Conservation (phyloP, 2,329 filamentous ascomycete species). For the Onygenales sp. region DNA sequence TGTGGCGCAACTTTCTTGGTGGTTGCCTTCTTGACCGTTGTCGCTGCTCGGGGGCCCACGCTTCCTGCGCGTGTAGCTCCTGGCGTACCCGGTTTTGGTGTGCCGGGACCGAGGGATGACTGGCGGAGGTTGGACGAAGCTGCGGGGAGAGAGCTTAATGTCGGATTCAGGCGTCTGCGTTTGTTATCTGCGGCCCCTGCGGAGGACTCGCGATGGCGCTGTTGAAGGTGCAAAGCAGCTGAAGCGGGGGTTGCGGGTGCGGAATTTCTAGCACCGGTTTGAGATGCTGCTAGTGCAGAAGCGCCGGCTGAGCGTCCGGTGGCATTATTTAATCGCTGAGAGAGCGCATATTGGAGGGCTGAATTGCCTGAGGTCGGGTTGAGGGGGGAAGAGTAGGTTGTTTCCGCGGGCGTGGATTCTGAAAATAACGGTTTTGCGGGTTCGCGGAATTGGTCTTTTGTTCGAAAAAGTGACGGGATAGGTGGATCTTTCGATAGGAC, state of each 20-base stretch:
- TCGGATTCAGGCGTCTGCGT: conserved; percentile 47
- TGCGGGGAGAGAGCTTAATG: conserved; percentile 44
- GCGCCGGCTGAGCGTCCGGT: conserved; percentile 20
- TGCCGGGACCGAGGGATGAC: conserved; percentile 53
- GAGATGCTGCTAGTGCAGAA: conserved; percentile 31
- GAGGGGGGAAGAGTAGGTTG: conserved; percentile 37
- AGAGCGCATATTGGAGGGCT: conserved; percentile 42
- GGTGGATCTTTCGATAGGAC: conserved; percentile 50
- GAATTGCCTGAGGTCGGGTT: conserved; percentile 48
- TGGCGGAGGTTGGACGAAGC: conserved; percentile 49
- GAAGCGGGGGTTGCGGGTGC: conserved; percentile 35
- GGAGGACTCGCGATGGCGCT: conserved; percentile 46
- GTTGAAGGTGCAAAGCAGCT: conserved; percentile 29
- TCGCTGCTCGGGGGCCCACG: conserved; percentile 41
- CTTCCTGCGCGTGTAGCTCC: conserved; percentile 48
- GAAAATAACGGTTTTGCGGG: conserved; percentile 42
- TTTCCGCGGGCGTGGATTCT: conserved; percentile 35
- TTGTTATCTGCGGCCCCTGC: conserved; percentile 47
- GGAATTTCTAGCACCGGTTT: conserved; percentile 29
- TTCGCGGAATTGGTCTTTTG: conserved; percentile 32
- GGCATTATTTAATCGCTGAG: conserved; percentile 38
- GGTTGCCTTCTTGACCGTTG: conserved; percentile 33
- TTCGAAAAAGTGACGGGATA: conserved; percentile 47
- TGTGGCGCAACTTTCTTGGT: conserved; percentile 49
- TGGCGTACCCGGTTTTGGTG: conserved; percentile 50